These are phyloP conservation scores for Scleroderma bovista DNA, from an alignment of 768 basidiomycete species.

Conservation along the genomic window DNA sequence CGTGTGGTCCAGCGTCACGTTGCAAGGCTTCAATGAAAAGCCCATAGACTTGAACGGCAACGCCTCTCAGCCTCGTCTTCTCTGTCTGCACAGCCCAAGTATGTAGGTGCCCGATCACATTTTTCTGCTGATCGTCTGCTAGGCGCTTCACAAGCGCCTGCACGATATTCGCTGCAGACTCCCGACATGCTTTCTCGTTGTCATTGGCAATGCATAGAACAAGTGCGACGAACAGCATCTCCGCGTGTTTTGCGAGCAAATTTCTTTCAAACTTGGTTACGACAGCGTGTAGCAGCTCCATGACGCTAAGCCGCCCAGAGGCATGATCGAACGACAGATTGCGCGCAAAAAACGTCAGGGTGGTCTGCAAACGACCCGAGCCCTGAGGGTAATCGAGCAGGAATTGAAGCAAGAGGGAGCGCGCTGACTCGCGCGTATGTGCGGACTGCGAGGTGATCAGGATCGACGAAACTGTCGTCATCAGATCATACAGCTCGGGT, in stretches of 20 bases:
- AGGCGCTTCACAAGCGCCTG: conserved; percentile 69
- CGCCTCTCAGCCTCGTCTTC: conserved; percentile 58
- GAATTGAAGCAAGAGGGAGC: conserved; percentile 87
- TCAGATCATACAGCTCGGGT: conserved; percentile 94
- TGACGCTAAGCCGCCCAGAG: conserved; percentile 86
- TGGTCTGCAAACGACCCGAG: conserved; percentile 78
- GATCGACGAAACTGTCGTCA: conserved; percentile 88
- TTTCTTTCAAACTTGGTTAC: conserved; percentile 76
- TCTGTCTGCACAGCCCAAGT: conserved; percentile 67
- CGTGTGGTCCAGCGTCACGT: conserved; percentile 38
- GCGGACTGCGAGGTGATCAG: conserved; percentile 91
- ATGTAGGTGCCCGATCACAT: conserved; percentile 66
- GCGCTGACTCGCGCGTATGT: conserved; percentile 87
- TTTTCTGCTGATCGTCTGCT: conserved; percentile 48
- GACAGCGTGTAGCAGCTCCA: conserved; percentile 86
- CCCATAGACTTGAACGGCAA: conserved; percentile 80
- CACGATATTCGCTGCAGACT: conserved; percentile 81
- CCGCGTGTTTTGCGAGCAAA: conserved; percentile 73
- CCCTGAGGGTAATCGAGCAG: conserved; percentile 97
- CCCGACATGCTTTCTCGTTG: conserved; percentile 81
- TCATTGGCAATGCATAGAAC: conserved; percentile 95
- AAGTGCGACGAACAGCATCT: conserved; percentile 85
- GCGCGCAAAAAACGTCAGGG: conserved; percentile 88
- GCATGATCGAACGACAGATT: conserved; percentile 90
- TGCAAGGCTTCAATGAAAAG: conserved; percentile 69